Evolutionary conservation across 164 flowering plant species (phyloP).

Genomic region (Taxillus chinensis): DNA sequence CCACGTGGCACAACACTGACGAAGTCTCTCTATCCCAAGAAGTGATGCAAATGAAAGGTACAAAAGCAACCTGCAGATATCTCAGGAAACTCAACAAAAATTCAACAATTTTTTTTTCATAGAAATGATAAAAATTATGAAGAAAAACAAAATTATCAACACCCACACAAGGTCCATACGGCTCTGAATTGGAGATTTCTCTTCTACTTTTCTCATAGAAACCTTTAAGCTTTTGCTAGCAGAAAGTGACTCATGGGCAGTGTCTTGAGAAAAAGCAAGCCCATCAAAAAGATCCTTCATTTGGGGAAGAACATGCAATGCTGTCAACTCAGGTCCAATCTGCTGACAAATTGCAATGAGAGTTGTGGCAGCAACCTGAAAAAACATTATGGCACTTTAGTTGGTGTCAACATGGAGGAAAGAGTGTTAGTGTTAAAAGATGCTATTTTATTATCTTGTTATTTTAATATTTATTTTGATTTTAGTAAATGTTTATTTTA

Average conservation of each 20-base stretch:
- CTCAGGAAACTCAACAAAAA: constrained; percentile 3
- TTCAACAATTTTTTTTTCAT: no score
- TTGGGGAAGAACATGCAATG: constrained; percentile 70
- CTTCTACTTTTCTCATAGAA: constrained; percentile 31
- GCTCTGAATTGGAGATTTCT: constrained; percentile 38
- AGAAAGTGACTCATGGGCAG: constrained; percentile 22
- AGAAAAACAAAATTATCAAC: constrained; percentile 2
- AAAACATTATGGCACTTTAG: not conserved
- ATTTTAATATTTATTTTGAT: no score
- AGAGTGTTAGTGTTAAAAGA: no score
- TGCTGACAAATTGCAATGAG: constrained; percentile 63
- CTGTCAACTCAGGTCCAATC: constrained; percentile 80
- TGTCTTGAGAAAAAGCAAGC: constrained; percentile 77
- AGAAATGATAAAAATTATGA: no score
- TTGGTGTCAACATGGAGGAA: no score
- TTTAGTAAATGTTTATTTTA: no score
- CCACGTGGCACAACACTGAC: constrained; percentile 94
- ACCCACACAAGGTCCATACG: constrained; percentile 94
- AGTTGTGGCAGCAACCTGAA: constrained; percentile 76
- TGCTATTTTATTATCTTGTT: no score
- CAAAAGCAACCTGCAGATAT: constrained; percentile 60
- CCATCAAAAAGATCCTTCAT: constrained; percentile 86
- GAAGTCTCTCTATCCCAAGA: constrained; percentile 94
- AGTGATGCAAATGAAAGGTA: constrained; percentile 89
- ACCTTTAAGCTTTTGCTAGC: constrained; percentile 27